Conservation (phyloP, 352 stramenopile genomes). For the Phytophthora podocarpi region DNA sequence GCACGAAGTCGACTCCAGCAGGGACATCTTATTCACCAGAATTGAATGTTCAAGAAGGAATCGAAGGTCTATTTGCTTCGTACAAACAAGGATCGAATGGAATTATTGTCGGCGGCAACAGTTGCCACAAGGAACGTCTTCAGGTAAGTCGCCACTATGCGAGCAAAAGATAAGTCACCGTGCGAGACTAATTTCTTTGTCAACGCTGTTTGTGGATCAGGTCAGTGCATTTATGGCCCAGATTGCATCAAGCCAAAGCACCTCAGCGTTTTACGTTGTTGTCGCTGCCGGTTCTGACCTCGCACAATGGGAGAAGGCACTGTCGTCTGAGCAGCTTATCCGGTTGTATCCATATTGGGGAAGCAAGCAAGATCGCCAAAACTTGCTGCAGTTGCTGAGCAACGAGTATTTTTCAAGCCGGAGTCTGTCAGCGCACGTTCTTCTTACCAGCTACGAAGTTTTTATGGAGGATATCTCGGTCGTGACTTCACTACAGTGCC, state of each 20-base stretch:
- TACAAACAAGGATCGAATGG: conserved; percentile 43
- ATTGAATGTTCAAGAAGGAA: conserved; percentile 4
- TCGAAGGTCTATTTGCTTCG: conserved; percentile 18
- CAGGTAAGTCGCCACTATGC: conserved; percentile 22
- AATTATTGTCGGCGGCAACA: conserved; percentile 29
- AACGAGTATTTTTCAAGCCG: conserved; percentile 40
- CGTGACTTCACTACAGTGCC: conserved; percentile 51
- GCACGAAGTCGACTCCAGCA: conserved; percentile 15
- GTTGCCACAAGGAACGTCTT: conserved; percentile 22
- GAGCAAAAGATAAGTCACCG: background rate
- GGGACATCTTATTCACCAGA: background rate
- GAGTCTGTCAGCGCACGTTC: conserved; percentile 44
- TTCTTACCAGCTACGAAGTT: conserved; percentile 64
- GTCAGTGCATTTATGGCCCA: conserved; percentile 38
- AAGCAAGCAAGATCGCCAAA: conserved; percentile 41
- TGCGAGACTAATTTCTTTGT: conserved; percentile 2
- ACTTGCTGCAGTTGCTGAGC: conserved; percentile 42
- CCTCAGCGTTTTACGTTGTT: conserved; percentile 50
- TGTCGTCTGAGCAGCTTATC: conserved; percentile 34
- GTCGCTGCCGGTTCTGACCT: conserved; percentile 47
- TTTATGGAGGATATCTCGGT: conserved; percentile 53
- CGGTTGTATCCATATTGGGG: conserved; percentile 66
- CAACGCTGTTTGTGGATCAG: conserved; percentile 27
- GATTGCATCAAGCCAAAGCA: conserved; percentile 30
- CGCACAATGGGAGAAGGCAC: conserved; percentile 39